A percentile compares a stretch with the other conserved stretches of the same genome.
phyloP scores from a whole-genome alignment of 305 asterid genomes.

The Solanum hybrid region DNA sequence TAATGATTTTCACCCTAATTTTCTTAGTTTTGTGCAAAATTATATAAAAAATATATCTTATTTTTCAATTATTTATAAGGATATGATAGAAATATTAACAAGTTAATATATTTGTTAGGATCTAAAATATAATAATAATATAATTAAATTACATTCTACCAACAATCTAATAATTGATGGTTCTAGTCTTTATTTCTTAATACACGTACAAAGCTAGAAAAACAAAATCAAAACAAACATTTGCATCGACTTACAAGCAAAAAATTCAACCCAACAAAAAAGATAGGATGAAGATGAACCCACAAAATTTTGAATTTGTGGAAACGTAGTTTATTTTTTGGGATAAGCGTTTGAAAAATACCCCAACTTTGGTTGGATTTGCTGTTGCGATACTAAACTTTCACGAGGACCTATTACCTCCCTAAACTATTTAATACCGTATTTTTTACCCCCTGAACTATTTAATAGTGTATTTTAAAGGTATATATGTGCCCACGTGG shows the following conservation, averaged over 20 bases:
- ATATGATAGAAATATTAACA: neutral
- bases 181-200: neutral
- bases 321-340: neutral
- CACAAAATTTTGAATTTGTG: neutral
- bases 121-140: no score
- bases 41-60: no score
- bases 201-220: neutral
- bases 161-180: neutral
- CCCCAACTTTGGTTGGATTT: no score
- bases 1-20: neutral
- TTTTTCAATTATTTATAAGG: neutral
- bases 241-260: neutral
- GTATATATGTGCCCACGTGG: no score
- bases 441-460: no score
- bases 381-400: no score
- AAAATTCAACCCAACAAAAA: neutral
- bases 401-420: no score
- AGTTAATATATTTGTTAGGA: neutral
- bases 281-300: neutral
- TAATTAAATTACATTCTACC: neutral
- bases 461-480: no score
- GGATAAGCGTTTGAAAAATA: no score
- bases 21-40: neutral
- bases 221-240: neutral
- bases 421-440: no score